Evolutionary conservation across 106 monocot genomes (phyloP).

Genomic region (Acorus gramineus): DNA sequence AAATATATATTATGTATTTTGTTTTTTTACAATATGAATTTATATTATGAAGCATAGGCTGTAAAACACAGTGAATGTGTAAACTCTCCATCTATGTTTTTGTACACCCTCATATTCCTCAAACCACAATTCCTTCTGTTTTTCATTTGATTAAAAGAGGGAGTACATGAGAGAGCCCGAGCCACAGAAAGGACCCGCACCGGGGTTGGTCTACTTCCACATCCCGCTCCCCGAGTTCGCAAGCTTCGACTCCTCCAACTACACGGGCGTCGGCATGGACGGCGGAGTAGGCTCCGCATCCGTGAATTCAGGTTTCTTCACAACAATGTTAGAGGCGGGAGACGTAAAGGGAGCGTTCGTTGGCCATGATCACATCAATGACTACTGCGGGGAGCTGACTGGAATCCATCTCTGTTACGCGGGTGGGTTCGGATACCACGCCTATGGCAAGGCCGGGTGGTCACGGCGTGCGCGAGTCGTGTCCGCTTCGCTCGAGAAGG

Average conservation of each 20-base stretch:
- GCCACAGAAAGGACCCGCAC: conserved; percentile 51
- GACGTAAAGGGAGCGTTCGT: conserved; percentile 74
- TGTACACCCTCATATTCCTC: no score
- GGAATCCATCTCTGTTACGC: conserved; percentile 77
- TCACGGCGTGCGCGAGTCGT: conserved; percentile 86
- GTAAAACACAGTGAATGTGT: no score
- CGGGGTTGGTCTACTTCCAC: conserved; percentile 77
- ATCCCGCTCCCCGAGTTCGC: conserved; percentile 76
- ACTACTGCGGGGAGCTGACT: conserved; percentile 70
- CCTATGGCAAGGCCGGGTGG: conserved; percentile 96
- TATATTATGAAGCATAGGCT: no score
- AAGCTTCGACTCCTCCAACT: conserved; percentile 41
- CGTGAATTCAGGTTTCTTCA: conserved; percentile 79
- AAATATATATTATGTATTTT: no score
- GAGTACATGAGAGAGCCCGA: conserved; percentile 37
- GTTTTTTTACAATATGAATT: no score
- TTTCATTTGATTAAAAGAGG: conserved; percentile 18
- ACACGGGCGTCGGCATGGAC: conserved; percentile 79
- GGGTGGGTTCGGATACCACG: conserved; percentile 94
- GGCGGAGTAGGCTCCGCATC: conserved; percentile 54
- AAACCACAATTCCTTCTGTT: no score
- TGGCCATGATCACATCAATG: conserved; percentile 91
- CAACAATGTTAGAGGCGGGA: conserved; percentile 71
- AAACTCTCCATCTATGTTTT: no score
- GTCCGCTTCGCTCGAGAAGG: conserved; percentile 56